Conservation (phyloP, 192 early-diverging fungal genomes). For the Coemansia sp. region DNA sequence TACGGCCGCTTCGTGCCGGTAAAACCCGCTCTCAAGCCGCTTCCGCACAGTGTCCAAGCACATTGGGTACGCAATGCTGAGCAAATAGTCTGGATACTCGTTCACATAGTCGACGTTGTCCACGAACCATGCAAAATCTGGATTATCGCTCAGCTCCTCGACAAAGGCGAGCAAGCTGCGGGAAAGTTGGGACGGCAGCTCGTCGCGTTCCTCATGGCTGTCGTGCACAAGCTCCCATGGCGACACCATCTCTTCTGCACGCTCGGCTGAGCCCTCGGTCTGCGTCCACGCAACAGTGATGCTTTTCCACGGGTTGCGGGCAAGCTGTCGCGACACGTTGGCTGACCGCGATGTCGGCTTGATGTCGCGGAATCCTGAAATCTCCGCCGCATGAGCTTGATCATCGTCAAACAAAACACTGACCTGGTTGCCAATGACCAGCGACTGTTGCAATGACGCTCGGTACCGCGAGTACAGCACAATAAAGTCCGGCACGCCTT, state of each 20-base stretch:
- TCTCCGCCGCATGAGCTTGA: constrained; percentile 56
- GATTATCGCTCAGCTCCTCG: constrained; percentile 33
- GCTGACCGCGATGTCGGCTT: constrained; percentile 46
- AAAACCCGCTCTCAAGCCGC: constrained; percentile 60
- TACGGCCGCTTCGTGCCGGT: constrained; percentile 63
- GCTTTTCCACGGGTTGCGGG: constrained; percentile 52
- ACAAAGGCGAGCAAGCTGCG: constrained; percentile 52
- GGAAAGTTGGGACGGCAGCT: constrained; percentile 25
- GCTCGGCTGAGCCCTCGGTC: constrained; percentile 13
- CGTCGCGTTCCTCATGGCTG: constrained; percentile 9
- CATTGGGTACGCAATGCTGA: constrained; percentile 69
- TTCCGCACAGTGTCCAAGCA: constrained; percentile 63
- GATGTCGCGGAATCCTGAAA: constrained; percentile 54
- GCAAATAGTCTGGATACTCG: constrained; percentile 64
- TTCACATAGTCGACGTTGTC: constrained; percentile 60
- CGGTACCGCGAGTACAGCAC: constrained; percentile 65
- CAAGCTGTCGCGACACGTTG: constrained; percentile 53
- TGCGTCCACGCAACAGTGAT: constrained; percentile 43
- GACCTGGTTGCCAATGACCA: constrained; percentile 58
- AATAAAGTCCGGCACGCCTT: constrained; percentile 69
- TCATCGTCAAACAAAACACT: constrained; percentile 68
- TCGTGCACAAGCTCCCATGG: constrained; percentile 44
- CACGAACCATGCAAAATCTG: constrained; percentile 61
- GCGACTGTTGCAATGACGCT: constrained; percentile 54
- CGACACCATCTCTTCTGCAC: constrained; percentile 20